Conservation (phyloP, 352 stramenopile species). For the Phytophthora crassamura region DNA sequence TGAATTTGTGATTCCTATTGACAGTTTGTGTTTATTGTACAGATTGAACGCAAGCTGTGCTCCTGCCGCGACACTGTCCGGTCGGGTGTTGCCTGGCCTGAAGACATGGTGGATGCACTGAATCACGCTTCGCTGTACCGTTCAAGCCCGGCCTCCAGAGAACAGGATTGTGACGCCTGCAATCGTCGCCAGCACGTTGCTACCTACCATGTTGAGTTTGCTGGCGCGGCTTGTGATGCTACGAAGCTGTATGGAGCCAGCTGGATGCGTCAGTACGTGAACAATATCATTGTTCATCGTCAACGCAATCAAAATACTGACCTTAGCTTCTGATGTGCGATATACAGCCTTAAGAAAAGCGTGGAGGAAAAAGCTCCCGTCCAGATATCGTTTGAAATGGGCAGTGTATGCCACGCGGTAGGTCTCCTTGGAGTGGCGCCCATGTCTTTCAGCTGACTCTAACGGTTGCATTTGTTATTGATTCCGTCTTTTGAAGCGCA, state of each 20-base stretch:
- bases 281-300: background rate
- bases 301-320: background rate
- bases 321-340: background rate
- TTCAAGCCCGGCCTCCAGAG: constrained; percentile 36
- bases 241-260: constrained; percentile 66
- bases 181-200: constrained; percentile 73
- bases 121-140: constrained; percentile 48
- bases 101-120: constrained; percentile 68
- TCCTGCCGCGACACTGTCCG: constrained; percentile 74
- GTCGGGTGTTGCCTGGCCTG: constrained; percentile 72
- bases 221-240: constrained; percentile 68
- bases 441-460: background rate
- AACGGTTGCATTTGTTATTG: constrained; percentile 5
- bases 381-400: constrained; percentile 63
- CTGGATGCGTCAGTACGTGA: constrained; percentile 68
- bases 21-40: constrained; percentile 3
- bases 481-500: constrained; percentile 49
- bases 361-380: constrained; percentile 41
- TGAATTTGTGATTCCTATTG: background rate
- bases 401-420: constrained; percentile 84
- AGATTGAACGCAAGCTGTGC: constrained; percentile 82
- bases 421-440: constrained; percentile 3
- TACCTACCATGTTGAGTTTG: constrained; percentile 61
- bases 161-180: constrained; percentile 76
- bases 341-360: constrained; percentile 46